Percentiles rank a stretch among this genome's conserved stretches.
These are phyloP conservation scores for Pichia membranifaciens DNA, from an alignment of 805 yeast genomes.

Conservation along the genomic window DNA sequence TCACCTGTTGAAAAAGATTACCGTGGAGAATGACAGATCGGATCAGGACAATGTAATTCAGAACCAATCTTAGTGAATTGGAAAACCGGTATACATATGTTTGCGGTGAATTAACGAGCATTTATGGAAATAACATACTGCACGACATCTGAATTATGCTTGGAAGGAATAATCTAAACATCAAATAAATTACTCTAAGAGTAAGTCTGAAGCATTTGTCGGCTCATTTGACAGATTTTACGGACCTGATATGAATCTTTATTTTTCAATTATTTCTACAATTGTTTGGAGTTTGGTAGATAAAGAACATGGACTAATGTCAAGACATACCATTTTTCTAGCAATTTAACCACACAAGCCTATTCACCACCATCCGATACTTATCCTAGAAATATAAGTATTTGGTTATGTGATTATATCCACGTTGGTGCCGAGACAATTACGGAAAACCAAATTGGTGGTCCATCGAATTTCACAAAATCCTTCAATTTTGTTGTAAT, in stretches of 20 bases:
- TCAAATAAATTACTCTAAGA: no score
- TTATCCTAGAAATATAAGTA: slow-evolving; percentile 1
- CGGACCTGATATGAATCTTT: slow-evolving; percentile 3
- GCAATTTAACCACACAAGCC: slow-evolving; percentile 1
- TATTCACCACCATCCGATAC: slow-evolving; percentile 1
- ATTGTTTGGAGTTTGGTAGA: slow-evolving; percentile 3
- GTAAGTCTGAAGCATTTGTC: slow-evolving; percentile 1
- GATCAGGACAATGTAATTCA: no score
- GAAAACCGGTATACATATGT: no score
- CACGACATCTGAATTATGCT: no score
- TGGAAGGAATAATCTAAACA: no score
- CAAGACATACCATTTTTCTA: neutral
- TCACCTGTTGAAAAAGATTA: no score
- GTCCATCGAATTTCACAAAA: neutral
- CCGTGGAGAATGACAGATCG: no score
- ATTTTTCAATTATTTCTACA: slow-evolving; percentile 1
- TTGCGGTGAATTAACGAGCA: no score
- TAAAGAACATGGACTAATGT: slow-evolving; percentile 3
- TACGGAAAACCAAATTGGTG: slow-evolving; percentile 1
- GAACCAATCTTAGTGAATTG: no score
- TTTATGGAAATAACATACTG: no score
- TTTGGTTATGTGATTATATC: no score
- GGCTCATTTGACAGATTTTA: slow-evolving; percentile 3
- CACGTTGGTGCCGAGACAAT: slow-evolving; percentile 5
- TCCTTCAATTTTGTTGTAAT: slow-evolving; percentile 1